Evolutionary conservation across 2,329 filamentous ascomycete species (phyloP), one percentile per base, ranked within the genome.

Genomic region (Rhynchosporium secalis): DNA sequence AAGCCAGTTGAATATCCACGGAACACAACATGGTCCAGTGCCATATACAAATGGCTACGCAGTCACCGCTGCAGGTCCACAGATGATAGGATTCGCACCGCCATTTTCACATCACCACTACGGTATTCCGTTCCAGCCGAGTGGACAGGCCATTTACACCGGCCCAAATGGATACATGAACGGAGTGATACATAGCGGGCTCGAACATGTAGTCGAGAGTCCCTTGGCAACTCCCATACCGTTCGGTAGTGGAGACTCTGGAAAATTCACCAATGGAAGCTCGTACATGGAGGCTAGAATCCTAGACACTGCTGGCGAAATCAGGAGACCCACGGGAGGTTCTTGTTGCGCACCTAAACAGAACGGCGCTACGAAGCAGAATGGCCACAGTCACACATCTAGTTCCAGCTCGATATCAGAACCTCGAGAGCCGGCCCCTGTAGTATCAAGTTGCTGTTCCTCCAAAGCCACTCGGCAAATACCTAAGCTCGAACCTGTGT

Each of bases 1-100:
- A n/a, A 79, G 73, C 66, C 80, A 79, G 62, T 71, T 84, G 62
- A 85, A 83, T 68, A 73, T 84, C 54, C 61, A 81, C 29, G 64
- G 64, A 56, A 45, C 72, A 68, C 72, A 68, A 65, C 64, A 60
- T 58, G 62, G 65, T 64, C 66, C 56, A 66, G 62, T 63, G 47
- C 33, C 63, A 68, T 61, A 64, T 61, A 68, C 57, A 47, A 71
- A 65, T 46, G 66, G 58, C 61, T 74, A 69, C 49, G 58, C 61
- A 26, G 61, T 66, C 62, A 41, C 66, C 8, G 62, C 46, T 56
- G 58, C 51, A 28, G 33, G 63, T 12, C 56, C 66, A 49, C 68
- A 62, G 40, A 48, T 56, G 9, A 71, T 71, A 52, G 67, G 62
- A 12, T 70, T 65, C 54, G 41, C 64, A 28, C 65, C 69, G 38